Evolutionary conservation across 345 rosid genomes (phyloP).

Genomic region (Xanthoceras sorbifolium): DNA sequence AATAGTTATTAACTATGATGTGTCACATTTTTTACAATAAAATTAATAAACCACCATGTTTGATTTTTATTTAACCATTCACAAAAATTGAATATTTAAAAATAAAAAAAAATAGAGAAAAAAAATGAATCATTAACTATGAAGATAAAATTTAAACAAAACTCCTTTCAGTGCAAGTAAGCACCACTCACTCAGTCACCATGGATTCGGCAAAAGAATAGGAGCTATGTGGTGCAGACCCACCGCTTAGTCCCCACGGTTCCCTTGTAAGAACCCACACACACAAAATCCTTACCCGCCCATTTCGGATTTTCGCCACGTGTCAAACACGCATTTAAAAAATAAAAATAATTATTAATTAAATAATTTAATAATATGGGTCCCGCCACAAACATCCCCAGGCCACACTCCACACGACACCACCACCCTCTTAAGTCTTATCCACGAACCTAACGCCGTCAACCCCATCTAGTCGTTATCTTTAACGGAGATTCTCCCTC

Average conservation of each 20-base stretch:
- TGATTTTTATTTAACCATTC: too few relatives aligned
- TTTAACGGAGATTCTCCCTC: constrained; percentile 27
- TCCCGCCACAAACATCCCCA: constrained; percentile 27
- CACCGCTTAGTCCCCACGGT: constrained; percentile 6
- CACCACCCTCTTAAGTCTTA: constrained; percentile 9
- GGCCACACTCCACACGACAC: constrained; percentile 15
- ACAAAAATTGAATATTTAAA: too few relatives aligned
- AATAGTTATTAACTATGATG: too few relatives aligned
- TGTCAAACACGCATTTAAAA: not conserved
- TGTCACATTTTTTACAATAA: too few relatives aligned
- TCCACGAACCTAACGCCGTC: constrained; percentile 33
- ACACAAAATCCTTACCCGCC: not conserved
- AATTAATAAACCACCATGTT: too few relatives aligned
- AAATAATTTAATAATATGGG: not conserved
- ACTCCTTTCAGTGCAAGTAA: not conserved
- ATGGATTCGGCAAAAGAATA: constrained; percentile 19
- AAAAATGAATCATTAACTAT: not conserved
- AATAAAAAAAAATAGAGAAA: not conserved
- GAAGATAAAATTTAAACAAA: too few relatives aligned
- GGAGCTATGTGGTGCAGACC: not conserved
- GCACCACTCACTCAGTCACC: not conserved
- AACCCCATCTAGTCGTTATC: constrained; percentile 14
- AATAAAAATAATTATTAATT: not conserved
- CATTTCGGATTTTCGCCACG: not conserved
- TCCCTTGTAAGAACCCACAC: constrained; percentile 3